Conservation (phyloP, 1,284 basidiomycete species). For the Austroboletus niveus region DNA sequence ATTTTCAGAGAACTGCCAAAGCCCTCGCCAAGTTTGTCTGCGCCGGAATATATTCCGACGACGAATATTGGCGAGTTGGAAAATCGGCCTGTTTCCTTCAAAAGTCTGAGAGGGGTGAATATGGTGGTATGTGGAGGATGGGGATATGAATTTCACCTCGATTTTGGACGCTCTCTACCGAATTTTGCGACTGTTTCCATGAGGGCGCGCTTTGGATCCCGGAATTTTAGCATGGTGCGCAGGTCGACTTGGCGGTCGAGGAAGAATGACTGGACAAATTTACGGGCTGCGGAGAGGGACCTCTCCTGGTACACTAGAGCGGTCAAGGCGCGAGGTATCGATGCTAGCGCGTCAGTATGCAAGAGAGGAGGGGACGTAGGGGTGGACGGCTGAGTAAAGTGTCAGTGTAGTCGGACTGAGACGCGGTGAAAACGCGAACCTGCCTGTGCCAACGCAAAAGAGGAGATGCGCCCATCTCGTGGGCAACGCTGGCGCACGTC, state of each 20-base stretch:
- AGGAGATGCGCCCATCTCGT: slow-evolving; percentile 74
- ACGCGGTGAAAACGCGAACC: slow-evolving; percentile 38
- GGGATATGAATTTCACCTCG: slow-evolving; percentile 49
- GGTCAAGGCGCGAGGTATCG: slow-evolving; percentile 72
- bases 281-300: slow-evolving; percentile 74
- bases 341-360: slow-evolving; percentile 72
- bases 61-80: slow-evolving; percentile 91
- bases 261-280: slow-evolving; percentile 86
- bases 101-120: slow-evolving; percentile 44
- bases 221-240: slow-evolving; percentile 84
- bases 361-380: slow-evolving; percentile 50
- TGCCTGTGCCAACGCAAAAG: slow-evolving; percentile 71
- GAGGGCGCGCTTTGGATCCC: slow-evolving; percentile 80
- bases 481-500: slow-evolving; percentile 80
- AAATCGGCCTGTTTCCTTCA: slow-evolving; percentile 90
- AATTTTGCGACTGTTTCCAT: slow-evolving; percentile 77
- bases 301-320: slow-evolving; percentile 78
- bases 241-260: slow-evolving; percentile 82
- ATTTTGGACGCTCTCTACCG: slow-evolving; percentile 70
- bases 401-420: slow-evolving; percentile 6
- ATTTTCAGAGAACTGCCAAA: slow-evolving; percentile 92
- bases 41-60: slow-evolving; percentile 89
- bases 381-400: slow-evolving; percentile 44
- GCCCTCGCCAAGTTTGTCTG: slow-evolving; percentile 90
- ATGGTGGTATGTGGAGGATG: neutral